Percentiles rank a stretch among this genome's conserved stretches.
Evolutionary conservation across 202 grass and related monocot species (phyloP).

Genomic region (Saccharum hybrid): DNA sequence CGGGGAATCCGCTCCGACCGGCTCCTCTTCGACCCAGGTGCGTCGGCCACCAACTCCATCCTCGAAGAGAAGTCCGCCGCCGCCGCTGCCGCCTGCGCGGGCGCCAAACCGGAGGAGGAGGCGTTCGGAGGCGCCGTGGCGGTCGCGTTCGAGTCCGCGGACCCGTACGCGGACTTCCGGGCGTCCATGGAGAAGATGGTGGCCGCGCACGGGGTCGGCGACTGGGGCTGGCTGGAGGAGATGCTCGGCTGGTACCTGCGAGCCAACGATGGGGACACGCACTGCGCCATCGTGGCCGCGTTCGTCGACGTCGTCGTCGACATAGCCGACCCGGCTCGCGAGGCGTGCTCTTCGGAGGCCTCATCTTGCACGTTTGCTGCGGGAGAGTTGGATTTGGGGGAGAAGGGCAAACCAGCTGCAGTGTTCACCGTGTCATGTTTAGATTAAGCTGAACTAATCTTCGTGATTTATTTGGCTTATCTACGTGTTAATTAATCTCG

Average conservation of each 20-base stretch:
- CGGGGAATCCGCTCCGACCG: constrained; percentile 62
- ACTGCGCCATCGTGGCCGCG: constrained; percentile 66
- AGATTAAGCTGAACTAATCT: not conserved
- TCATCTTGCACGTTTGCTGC: constrained; percentile 41
- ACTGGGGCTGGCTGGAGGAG: constrained; percentile 74
- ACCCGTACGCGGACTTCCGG: constrained; percentile 81
- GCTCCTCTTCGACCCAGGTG: constrained; percentile 68
- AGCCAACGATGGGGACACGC: constrained; percentile 61
- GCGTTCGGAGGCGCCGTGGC: constrained; percentile 58
- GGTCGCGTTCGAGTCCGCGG: constrained; percentile 69
- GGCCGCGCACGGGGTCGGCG: constrained; percentile 54
- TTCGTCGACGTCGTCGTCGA: constrained; percentile 81
- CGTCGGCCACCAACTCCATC: constrained; percentile 63
- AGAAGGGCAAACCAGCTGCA: constrained; percentile 18
- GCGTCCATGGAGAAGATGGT: constrained; percentile 86
- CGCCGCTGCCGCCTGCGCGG: not conserved
- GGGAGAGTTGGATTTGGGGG: constrained; percentile 24
- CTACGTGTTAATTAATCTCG: not conserved
- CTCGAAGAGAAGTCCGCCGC: constrained; percentile 35
- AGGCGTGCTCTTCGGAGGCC: constrained; percentile 34
- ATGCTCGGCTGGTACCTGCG: constrained; percentile 86
- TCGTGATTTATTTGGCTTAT: not conserved
- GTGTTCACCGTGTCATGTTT: constrained; percentile 8
- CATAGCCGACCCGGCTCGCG: constrained; percentile 51
- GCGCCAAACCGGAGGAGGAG: not conserved